Conservation (phyloP, 2,329 filamentous ascomycete genomes). For the Xylaria sp. region DNA sequence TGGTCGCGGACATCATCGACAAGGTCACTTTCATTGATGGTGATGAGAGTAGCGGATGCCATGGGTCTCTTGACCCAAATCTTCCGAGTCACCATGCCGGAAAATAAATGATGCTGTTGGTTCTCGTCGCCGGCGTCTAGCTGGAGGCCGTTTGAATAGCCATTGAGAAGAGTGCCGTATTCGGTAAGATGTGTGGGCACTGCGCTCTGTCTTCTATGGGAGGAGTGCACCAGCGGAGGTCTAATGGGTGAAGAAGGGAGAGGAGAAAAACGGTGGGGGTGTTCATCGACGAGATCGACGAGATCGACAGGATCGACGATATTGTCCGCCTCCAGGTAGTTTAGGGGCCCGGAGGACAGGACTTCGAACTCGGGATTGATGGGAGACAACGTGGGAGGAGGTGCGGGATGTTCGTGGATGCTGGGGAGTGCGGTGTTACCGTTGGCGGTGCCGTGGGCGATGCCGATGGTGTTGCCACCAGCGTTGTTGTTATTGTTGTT, state of each 20-base stretch:
- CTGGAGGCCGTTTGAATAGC: conserved; percentile 37
- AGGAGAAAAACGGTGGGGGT: conserved; percentile 19
- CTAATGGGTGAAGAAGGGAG: conserved; percentile 4
- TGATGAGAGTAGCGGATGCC: conserved; percentile 80
- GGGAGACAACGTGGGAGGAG: conserved; percentile 11
- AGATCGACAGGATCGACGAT: conserved; percentile 3
- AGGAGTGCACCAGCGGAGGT: neutral
- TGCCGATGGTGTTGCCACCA: neutral
- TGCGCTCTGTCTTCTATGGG: conserved; percentile 39
- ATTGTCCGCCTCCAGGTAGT: neutral
- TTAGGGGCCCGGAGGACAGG: conserved; percentile 7
- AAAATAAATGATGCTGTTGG: conserved; percentile 37
- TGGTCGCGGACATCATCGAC: conserved; percentile 92
- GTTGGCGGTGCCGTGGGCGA: conserved; percentile 8
- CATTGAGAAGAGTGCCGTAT: conserved; percentile 49
- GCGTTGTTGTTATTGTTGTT: neutral
- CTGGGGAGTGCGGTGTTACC: conserved; percentile 29
- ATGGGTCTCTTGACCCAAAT: conserved; percentile 90
- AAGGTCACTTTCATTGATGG: conserved; percentile 79
- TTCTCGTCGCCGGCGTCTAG: conserved; percentile 33
- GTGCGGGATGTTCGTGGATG: conserved; percentile 32
- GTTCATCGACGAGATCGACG: conserved; percentile 17
- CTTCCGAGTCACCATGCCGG: conserved; percentile 64
- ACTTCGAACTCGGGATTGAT: conserved; percentile 4
- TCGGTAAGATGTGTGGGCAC: conserved; percentile 41